Conservation (phyloP, 1,284 basidiomycete genomes). For the Cutaneotrichosporon cavernicola region DNA sequence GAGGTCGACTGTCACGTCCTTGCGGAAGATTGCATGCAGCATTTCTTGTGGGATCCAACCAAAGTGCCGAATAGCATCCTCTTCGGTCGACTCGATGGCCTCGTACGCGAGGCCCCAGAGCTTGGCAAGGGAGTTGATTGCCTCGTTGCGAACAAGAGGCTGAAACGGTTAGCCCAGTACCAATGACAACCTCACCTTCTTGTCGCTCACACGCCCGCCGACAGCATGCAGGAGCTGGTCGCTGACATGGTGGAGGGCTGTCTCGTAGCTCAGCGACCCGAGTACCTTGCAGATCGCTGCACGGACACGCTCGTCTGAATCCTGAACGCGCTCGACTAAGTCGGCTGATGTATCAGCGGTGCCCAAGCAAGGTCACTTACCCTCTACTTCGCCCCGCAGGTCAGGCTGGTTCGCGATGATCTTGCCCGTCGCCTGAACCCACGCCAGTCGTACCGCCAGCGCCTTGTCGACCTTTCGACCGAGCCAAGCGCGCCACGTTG, state of each 20-base stretch:
- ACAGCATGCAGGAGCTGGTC: constrained; percentile 64
- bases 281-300: constrained; percentile 79
- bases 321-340: constrained; percentile 67
- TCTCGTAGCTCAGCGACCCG: constrained; percentile 84
- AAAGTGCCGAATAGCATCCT: constrained; percentile 73
- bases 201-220: constrained; percentile 75
- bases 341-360: constrained; percentile 56
- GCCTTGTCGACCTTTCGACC: constrained; percentile 75
- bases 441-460: constrained; percentile 68
- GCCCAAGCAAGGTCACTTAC: constrained; percentile 52
- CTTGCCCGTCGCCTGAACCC: constrained; percentile 69
- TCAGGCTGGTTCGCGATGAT: constrained; percentile 69
- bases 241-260: constrained; percentile 76
- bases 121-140: constrained; percentile 72
- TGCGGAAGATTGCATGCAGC: constrained; percentile 56
- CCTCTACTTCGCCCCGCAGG: constrained; percentile 67
- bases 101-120: constrained; percentile 75
- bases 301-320: constrained; percentile 90
- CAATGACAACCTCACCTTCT: constrained; percentile 62
- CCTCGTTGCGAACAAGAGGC: constrained; percentile 76
- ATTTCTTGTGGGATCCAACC: constrained; percentile 88
- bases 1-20: constrained; percentile 59
- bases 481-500: constrained; percentile 84
- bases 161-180: constrained; percentile 53
- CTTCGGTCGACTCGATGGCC: constrained; percentile 73